Evolutionary conservation across 2,329 filamentous ascomycete species (phyloP).

Genomic region (Xylariaceae sp.): DNA sequence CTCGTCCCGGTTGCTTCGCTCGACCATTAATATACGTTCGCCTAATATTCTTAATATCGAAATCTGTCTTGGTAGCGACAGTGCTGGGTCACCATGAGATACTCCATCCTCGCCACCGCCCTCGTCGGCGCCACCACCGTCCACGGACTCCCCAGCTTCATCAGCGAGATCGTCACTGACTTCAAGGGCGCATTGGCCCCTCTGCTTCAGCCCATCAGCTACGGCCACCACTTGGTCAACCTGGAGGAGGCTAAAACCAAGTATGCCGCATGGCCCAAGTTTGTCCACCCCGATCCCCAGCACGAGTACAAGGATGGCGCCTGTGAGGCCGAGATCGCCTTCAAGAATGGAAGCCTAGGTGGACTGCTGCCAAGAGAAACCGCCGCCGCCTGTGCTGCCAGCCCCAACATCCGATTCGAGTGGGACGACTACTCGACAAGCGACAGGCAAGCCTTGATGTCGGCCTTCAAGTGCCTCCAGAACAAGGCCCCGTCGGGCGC

Average conservation of each 20-base stretch:
- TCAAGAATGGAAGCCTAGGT: background rate
- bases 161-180: background rate
- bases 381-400: constrained; percentile 7
- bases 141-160: constrained; percentile 9
- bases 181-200: constrained; percentile 6
- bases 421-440: constrained; percentile 14
- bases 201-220: constrained; percentile 6
- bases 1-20: background rate
- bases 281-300: constrained; percentile 4
- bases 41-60: background rate
- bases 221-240: constrained; percentile 8
- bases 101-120: constrained; percentile 12
- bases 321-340: constrained; percentile 1
- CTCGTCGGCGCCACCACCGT: constrained; percentile 15
- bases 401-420: constrained; percentile 15
- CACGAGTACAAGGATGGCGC: constrained; percentile 12
- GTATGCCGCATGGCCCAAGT: constrained; percentile 14
- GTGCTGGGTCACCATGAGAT: constrained; percentile 4
- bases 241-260: constrained; percentile 6
- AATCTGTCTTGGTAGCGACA: background rate
- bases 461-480: constrained; percentile 16
- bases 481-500: constrained; percentile 6
- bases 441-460: constrained; percentile 15
- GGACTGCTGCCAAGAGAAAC: background rate
- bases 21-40: background rate